Evolutionary conservation across 805 yeast genomes (phyloP), one percentile per base, ranked within the genome.

Genomic region (Myxozyma nipponensis): DNA sequence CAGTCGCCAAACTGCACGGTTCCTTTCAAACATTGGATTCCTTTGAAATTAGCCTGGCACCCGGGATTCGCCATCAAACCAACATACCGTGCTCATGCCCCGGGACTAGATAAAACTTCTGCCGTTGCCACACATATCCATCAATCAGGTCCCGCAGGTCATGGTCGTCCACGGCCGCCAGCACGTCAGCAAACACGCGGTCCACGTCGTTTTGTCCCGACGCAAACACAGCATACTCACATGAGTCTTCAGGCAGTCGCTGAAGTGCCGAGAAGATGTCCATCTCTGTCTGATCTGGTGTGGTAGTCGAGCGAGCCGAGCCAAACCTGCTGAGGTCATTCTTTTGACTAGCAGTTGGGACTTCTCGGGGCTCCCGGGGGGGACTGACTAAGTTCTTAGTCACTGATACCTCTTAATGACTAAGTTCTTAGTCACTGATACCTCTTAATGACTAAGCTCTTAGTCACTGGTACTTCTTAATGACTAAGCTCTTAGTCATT

Each of bases 1-100:
- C 63, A 57, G 28, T 60, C 66, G n/a, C 66, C 68, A 41, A 56
- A 62, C 19, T 59, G 59, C 4, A 63, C 58, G 5, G 42, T 28
- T 7, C 68, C 68, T n/a, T 35, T 46, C 38, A 64, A 39, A 37
- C 59, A 56, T 13, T 56, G 51, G 32, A 28, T 28, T 9, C 32
- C 18, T 54, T 43, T n/a, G n/a, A n/a, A n/a, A n/a, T n/a, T n/a
- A n/a, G n/a, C n/a, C n/a, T n/a, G n/a, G n/a, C n/a, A n/a, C n/a
- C n/a, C n/a, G n/a, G n/a, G n/a, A n/a, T n/a, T n/a, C n/a, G n/a
- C n/a, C n/a, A n/a, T n/a, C n/a, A n/a, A n/a, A 15, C 30, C 13
- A 28, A 28, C 32, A 28, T 39, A 39, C 13, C 13, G 15, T 10
- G 9, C n/a, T 9, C 42, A 39, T 7, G n/a, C 7, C 32, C 9